These are phyloP conservation scores for Mallotus nudiflorus DNA, from an alignment of 345 rosid species.

Conservation along the genomic window DNA sequence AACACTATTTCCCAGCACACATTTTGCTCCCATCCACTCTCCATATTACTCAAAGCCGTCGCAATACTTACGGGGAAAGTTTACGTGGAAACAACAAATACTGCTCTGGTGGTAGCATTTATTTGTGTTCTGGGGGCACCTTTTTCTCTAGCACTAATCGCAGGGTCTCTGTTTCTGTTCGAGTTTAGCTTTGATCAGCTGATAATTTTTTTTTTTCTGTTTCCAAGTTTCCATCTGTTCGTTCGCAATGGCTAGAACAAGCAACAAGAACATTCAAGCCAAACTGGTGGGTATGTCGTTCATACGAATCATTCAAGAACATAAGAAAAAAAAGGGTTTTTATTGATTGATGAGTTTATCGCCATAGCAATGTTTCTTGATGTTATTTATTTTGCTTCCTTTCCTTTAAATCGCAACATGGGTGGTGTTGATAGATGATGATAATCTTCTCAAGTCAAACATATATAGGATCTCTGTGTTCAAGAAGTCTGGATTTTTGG, in stretches of 20 bases:
- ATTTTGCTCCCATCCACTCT: conserved; percentile 4
- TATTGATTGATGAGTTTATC: background rate
- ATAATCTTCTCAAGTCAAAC: no score
- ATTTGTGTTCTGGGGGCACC: background rate
- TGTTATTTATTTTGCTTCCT: background rate
- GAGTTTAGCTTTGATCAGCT: background rate
- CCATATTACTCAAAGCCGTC: no score
- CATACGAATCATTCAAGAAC: background rate
- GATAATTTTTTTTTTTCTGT: background rate
- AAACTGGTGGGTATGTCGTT: conserved; percentile 84
- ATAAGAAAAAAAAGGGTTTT: background rate
- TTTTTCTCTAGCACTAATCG: background rate
- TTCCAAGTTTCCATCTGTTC: background rate
- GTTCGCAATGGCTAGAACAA: conserved; percentile 45
- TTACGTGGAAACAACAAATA: background rate
- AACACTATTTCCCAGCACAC: background rate
- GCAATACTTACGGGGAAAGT: no score
- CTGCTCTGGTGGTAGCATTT: background rate
- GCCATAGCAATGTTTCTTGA: background rate
- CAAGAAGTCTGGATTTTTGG: no score
- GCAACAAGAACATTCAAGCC: conserved; percentile 77
- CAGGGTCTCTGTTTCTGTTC: background rate
- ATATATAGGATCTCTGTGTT: no score
- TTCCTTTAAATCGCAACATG: no score
- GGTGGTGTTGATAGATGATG: no score